These are phyloP conservation scores for Penicillium sp. DNA, from an alignment of 2,329 filamentous ascomycete species.

Conservation along the genomic window DNA sequence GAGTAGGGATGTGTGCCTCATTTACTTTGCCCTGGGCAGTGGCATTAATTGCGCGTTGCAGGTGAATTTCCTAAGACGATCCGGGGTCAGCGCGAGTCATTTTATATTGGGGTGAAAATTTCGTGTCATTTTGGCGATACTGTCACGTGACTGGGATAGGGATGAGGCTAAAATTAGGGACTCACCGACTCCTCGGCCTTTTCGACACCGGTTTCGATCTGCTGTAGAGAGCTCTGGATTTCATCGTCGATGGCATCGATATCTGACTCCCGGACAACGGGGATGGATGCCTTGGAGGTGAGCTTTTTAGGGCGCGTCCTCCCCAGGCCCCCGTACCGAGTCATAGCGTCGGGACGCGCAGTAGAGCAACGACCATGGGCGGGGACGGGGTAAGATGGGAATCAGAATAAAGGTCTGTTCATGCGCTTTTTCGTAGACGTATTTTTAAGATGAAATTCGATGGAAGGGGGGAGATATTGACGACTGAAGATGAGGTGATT, in stretches of 20 bases:
- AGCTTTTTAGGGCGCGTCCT: conserved; percentile 65
- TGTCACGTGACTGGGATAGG: conserved; percentile 41
- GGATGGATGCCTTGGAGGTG: conserved; percentile 82
- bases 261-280: conserved; percentile 84
- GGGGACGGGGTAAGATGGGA: conserved; percentile 60
- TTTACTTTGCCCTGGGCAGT: conserved; percentile 59
- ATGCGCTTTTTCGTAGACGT: conserved; percentile 53
- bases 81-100: conserved; percentile 16
- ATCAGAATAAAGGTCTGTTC: conserved; percentile 60
- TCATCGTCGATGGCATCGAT: conserved; percentile 87
- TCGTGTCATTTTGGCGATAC: conserved; percentile 30
- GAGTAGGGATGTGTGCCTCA: conserved; percentile 65
- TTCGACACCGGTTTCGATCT: conserved; percentile 93
- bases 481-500: conserved; percentile 16
- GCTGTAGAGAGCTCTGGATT: conserved; percentile 74
- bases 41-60: conserved; percentile 77
- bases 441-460: conserved; percentile 56
- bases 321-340: conserved; percentile 46
- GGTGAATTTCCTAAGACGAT: conserved; percentile 76
- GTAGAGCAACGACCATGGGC: conserved; percentile 39
- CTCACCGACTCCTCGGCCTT: conserved; percentile 95
- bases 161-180: conserved; percentile 42
- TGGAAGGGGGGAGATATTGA: conserved; percentile 44
- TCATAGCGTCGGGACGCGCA: conserved; percentile 44
- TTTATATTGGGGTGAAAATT: conserved; percentile 28